Conservation (phyloP, 345 rosid species). For the Erucastrum elatum region DNA sequence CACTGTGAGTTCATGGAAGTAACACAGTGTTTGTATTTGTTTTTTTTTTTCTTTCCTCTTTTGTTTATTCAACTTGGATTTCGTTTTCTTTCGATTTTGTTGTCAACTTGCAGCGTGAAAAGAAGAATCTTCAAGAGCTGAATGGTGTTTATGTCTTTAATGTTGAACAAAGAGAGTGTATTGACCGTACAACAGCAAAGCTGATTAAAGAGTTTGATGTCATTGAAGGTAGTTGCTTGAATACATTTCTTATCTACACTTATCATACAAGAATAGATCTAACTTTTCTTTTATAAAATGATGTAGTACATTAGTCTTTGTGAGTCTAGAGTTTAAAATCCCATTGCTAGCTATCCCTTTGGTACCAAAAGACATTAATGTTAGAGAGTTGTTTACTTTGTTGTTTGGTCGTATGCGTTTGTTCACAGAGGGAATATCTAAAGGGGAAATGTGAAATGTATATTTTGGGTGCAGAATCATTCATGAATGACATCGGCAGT, state of each 20-base stretch:
- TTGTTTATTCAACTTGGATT: background rate
- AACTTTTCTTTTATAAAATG: background rate
- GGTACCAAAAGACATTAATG: background rate
- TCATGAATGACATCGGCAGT: constrained; percentile 77
- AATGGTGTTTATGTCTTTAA: constrained; percentile 74
- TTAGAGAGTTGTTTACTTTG: background rate
- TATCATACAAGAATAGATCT: background rate
- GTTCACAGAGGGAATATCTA: background rate
- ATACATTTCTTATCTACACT: background rate
- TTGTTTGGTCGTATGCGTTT: constrained; percentile 2
- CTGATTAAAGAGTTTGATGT: constrained; percentile 73
- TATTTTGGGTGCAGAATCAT: constrained; percentile 59
- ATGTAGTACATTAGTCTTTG: constrained; percentile 1
- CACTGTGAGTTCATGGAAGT: constrained; percentile 55
- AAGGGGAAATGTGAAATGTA: background rate
- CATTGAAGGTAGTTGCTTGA: constrained; percentile 57
- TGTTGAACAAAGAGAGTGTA: constrained; percentile 70
- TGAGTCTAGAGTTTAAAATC: background rate
- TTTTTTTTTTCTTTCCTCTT: background rate
- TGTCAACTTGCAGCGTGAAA: constrained; percentile 70
- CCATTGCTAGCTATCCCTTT: background rate
- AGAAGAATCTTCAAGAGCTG: constrained; percentile 82
- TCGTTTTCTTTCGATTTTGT: constrained; percentile 7
- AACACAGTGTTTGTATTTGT: background rate
- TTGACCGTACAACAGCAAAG: constrained; percentile 89